Evolutionary conservation across 345 rosid species (phyloP), one percentile per base, ranked within the genome.

Genomic region (Gossypium rotundifolium): DNA sequence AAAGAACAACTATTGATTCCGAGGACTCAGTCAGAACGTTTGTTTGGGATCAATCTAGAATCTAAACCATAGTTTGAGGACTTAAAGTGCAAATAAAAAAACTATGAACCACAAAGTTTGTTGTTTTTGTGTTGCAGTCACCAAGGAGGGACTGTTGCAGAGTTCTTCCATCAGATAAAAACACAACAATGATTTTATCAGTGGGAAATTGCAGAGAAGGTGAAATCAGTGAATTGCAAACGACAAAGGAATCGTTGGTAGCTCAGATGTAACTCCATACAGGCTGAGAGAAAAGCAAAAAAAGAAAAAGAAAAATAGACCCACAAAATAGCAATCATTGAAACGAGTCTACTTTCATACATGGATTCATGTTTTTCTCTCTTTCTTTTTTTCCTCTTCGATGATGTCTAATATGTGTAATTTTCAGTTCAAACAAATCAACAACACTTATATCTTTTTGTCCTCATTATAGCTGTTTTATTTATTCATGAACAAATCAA

Each of bases 141-240:
- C 91, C 92, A 1, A 91, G 93, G 69, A 89, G 93, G 74, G 94
- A 94, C 66, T 92, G 94, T 58, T 92, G 97, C 83, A 87, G 92
- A 81, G 81, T 92, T 55, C 74, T 94, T 54, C 94, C 91, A 12
- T 78, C 90, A 23, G 81, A 80, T 12, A 87, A 83, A 76, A 72
- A 83, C 65, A 61, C 85, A 44, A 76, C 83, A 13, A 76, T 94
- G 94, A 82, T 87, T 78, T 52, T 89, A 79, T 85, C 88, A 88
- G 92, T 92, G 7, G 97, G 93, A 5, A 84, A 79, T 73, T 91
- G 94, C 70, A 79, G 80, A 61, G 82, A 82, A 3, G 93, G 89
- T 44, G 96, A 94, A 85, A 74, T 89, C 59, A 86, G 83, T 70
- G 94, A 85, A 75, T 78, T 88, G 13, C 81, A 68, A 61, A 33